Evolutionary conservation across 106 monocot species (phyloP).

Genomic region (Xerophyta viscosa): DNA sequence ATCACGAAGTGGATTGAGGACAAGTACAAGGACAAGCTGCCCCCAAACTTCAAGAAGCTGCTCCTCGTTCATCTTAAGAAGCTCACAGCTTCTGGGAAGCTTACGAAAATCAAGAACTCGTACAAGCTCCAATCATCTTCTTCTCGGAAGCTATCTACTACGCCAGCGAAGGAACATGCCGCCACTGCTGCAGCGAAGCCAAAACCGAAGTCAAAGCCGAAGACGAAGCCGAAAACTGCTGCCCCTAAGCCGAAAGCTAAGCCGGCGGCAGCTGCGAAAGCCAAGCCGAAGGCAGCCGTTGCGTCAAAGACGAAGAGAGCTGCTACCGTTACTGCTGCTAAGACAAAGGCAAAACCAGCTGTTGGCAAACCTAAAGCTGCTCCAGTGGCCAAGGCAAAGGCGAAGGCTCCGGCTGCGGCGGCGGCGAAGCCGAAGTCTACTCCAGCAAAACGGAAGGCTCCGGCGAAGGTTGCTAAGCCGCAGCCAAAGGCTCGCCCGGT

Average conservation of each 20-base stretch:
- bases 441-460: constrained; percentile 14
- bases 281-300: constrained; percentile 10
- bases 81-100: constrained; percentile 54
- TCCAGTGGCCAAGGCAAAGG: constrained; percentile 10
- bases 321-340: no score
- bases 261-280: no score
- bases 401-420: constrained; percentile 12
- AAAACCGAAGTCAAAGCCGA: no score
- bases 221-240: no score
- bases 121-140: constrained; percentile 59
- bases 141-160: not conserved
- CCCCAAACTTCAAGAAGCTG: constrained; percentile 70
- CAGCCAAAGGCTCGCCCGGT: constrained; percentile 22
- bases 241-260: no score
- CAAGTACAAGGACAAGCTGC: constrained; percentile 53
- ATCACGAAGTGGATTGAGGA: constrained; percentile 78
- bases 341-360: constrained; percentile 7
- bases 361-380: constrained; percentile 5
- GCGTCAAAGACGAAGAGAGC: no score
- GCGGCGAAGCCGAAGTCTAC: no score
- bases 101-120: constrained; percentile 71
- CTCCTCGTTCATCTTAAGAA: constrained; percentile 53
- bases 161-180: no score
- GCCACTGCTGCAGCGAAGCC: no score
- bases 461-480: constrained; percentile 8